phyloP scores from a whole-genome alignment of 1,284 basidiomycete species.

The Malassezia caprae region DNA sequence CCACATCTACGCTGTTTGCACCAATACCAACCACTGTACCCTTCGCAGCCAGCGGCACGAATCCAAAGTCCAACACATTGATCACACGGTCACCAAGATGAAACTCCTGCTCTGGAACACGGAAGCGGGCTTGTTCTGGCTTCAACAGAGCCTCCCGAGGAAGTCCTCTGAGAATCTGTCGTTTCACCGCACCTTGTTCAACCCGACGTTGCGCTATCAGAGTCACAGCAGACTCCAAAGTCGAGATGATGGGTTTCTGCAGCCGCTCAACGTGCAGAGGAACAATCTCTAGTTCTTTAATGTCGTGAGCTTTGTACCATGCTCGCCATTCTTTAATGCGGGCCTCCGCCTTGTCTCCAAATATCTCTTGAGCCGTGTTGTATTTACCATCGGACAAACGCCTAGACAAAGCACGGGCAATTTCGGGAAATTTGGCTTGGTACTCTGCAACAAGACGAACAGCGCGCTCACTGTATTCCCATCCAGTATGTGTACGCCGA shows the following conservation, averaged over 20 bases:
- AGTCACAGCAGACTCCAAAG: constrained; percentile 63
- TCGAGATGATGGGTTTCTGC: constrained; percentile 55
- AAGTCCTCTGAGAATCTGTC: constrained; percentile 77
- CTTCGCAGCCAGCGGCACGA: constrained; percentile 78
- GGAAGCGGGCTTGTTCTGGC: constrained; percentile 77
- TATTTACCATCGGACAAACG: constrained; percentile 54
- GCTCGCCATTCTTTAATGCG: constrained; percentile 66
- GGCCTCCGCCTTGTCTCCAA: constrained; percentile 57
- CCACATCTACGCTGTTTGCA: constrained; percentile 75
- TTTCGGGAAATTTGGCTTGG: constrained; percentile 51
- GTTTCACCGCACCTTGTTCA: constrained; percentile 57
- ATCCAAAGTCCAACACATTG: constrained; percentile 85
- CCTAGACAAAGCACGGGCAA: constrained; percentile 24
- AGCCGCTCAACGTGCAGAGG: constrained; percentile 84
- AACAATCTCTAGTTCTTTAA: constrained; percentile 82
- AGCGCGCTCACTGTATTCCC: constrained; percentile 89
- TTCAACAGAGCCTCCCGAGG: constrained; percentile 91
- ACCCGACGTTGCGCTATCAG: constrained; percentile 50
- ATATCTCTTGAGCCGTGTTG: constrained; percentile 63
- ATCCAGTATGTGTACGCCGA: constrained; percentile 67
- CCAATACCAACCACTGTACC: constrained; percentile 84
- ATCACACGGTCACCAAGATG: constrained; percentile 85
- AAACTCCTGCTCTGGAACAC: constrained; percentile 83
- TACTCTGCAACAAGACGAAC: constrained; percentile 72
- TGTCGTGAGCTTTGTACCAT: constrained; percentile 78